phyloP scores from a whole-genome alignment of 2,329 filamentous ascomycete genomes.

The Clonostachys solani region DNA sequence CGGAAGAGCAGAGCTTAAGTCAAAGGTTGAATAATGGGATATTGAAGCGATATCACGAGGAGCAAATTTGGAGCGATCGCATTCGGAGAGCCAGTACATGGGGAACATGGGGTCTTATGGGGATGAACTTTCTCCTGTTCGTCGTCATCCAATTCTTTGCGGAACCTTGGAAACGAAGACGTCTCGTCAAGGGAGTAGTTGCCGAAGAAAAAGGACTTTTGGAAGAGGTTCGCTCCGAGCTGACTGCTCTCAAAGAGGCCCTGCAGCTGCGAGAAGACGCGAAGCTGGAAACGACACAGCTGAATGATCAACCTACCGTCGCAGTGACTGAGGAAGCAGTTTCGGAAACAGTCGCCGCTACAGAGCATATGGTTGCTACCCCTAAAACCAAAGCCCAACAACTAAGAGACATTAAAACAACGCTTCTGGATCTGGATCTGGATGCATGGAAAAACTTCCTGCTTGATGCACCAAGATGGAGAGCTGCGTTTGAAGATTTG shows the following conservation, averaged over 20 bases:
- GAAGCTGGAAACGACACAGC: neutral
- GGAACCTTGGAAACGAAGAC: conserved; percentile 83
- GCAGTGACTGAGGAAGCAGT: conserved; percentile 2
- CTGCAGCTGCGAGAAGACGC: conserved; percentile 13
- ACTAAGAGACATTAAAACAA: no score
- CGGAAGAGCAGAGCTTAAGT: conserved; percentile 72
- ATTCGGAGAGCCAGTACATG: conserved; percentile 95
- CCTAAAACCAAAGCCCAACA: neutral
- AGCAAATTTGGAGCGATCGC: conserved; percentile 98
- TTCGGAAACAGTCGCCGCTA: neutral
- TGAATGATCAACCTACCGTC: conserved; percentile 4
- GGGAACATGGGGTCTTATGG: conserved; percentile 98
- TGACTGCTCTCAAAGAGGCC: conserved; percentile 24
- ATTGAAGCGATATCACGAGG: conserved; percentile 90
- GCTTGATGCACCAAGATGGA: conserved; percentile 38
- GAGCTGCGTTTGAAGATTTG: conserved; percentile 48
- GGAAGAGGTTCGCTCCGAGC: conserved; percentile 40
- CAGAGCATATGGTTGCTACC: neutral
- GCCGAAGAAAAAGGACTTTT: conserved; percentile 65
- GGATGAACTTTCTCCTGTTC: conserved; percentile 87
- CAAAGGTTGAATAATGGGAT: conserved; percentile 77
- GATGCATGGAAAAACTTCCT: conserved; percentile 38
- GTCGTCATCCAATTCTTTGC: conserved; percentile 82
- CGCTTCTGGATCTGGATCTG: neutral
- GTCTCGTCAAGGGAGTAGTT: conserved; percentile 79